These are phyloP conservation scores for Talaromyces sp. DNA, from an alignment of 2,329 filamentous ascomycete genomes.

Conservation along the genomic window DNA sequence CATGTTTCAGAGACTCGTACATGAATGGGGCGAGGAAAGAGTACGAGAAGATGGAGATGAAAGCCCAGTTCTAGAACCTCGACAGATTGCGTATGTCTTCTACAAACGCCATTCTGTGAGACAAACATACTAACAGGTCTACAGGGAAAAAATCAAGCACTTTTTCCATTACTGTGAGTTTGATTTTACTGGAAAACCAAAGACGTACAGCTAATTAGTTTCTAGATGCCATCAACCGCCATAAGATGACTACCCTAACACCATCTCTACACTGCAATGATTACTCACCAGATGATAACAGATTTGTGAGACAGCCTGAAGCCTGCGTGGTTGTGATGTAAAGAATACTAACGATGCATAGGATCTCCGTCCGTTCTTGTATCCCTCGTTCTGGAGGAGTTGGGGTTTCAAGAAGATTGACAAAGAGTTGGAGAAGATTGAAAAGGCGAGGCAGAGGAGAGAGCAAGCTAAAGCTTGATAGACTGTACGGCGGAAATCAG, in stretches of 20 bases:
- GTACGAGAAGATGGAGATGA: constrained; percentile 21
- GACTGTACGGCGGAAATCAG: neutral
- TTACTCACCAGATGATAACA: constrained; percentile 54
- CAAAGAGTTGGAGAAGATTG: constrained; percentile 30
- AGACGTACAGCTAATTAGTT: neutral
- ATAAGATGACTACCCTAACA: constrained; percentile 19
- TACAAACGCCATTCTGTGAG: neutral
- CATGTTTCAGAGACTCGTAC: constrained; percentile 50
- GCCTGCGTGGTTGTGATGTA: neutral
- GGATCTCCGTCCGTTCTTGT: constrained; percentile 53
- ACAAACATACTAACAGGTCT: neutral
- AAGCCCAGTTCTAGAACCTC: constrained; percentile 29
- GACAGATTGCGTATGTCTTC: constrained; percentile 15
- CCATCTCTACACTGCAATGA: constrained; percentile 19
- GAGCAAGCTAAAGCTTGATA: constrained; percentile 1
- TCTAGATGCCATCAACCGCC: constrained; percentile 16
- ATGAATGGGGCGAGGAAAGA: constrained; percentile 43
- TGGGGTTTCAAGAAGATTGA: constrained; percentile 45
- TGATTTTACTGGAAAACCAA: neutral
- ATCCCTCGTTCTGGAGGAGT: constrained; percentile 21
- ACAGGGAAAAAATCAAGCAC: constrained; percentile 37
- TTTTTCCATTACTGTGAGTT: constrained; percentile 30
- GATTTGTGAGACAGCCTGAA: constrained; percentile 31
- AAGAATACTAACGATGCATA: neutral
- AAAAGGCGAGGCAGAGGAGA: constrained; percentile 9